Base-by-base conservation (phyloP, 2,329 filamentous ascomycete genomes). In the Metarhizium anisopliae region DNA sequence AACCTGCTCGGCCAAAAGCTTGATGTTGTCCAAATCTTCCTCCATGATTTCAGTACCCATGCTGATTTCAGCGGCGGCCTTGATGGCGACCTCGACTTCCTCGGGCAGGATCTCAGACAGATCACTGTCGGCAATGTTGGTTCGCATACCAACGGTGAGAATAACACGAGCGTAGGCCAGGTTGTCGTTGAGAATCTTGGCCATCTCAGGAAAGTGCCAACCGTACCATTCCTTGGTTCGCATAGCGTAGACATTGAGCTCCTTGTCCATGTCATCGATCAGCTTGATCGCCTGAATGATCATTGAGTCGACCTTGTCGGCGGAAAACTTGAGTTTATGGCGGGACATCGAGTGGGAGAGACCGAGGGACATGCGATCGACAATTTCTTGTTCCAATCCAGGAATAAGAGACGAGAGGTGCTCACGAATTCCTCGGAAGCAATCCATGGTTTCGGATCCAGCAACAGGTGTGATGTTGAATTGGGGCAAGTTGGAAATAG, bases 171-270 rank as follows among this genome's bases (percentile, higher is more conserved):
- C 86, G 71, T 96, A 99, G 61, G 92, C 92, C 60, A 96, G 77
- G 75, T 99, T 99, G 80, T 99, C 94, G 73, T 95, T 95, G 64
- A 96, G 81, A 68, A 97, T 96, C 76, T 92, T 93, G 68, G 90
- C 92, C 81, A 99, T 85, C 78, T 99, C 94, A 45, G 94, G 94
- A 79, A 97, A 99, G 75, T 97, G 94, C 94, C 94, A 99, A 67
- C 94, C 94, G 71, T 99, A 99, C 94, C 94, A 99, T 74, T 99
- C 94, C 84, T 97, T 97, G 59, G 96, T 91, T 72, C 94, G 83
- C 94, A 99, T 99, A 61, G 94, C 93, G 70, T 96, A 97, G 65
- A 90, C 94, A 79, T 99, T 99, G 61, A 99, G 80, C 75, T 99
- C 94, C 81, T 99, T 99, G 78, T 99, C 94, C 59, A 99, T 78